Conservation (phyloP, 2,329 filamentous ascomycete genomes). For the Xylariaceae sp. region DNA sequence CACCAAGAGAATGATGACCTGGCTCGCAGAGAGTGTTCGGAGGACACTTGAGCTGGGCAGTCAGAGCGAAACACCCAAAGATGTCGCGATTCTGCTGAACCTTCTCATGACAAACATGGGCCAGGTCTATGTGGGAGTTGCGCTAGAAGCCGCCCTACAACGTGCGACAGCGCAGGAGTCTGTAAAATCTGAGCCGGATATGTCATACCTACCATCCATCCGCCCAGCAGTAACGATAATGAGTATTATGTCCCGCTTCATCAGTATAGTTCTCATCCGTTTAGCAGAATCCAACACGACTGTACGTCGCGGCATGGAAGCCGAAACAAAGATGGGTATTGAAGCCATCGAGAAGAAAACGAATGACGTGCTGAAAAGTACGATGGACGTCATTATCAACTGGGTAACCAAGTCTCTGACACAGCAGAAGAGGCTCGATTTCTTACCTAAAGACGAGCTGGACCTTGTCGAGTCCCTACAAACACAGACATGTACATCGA, state of each 20-base stretch:
- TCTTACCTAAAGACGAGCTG: constrained; percentile 77
- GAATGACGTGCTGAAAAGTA: constrained; percentile 54
- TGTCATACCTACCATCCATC: constrained; percentile 75
- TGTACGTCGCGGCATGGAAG: constrained; percentile 84
- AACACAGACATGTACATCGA: constrained; percentile 77
- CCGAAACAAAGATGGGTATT: constrained; percentile 69
- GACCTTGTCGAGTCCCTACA: constrained; percentile 68
- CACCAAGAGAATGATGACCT: constrained; percentile 97
- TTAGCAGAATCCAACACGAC: constrained; percentile 87
- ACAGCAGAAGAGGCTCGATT: constrained; percentile 83
- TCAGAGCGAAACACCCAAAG: constrained; percentile 85
- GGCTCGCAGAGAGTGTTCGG: constrained; percentile 92
- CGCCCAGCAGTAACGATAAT: constrained; percentile 83
- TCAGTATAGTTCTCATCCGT: constrained; percentile 83
- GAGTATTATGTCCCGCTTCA: constrained; percentile 89
- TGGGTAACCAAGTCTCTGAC: constrained; percentile 71
- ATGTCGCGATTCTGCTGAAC: constrained; percentile 79
- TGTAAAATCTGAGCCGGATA: constrained; percentile 78
- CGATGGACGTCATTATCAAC: constrained; percentile 65
- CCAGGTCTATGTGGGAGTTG: constrained; percentile 69
- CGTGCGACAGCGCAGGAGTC: constrained; percentile 72
- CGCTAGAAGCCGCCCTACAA: constrained; percentile 67
- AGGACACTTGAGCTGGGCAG: constrained; percentile 87
- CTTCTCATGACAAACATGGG: constrained; percentile 85
- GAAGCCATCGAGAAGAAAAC: constrained; percentile 82